Base-by-base conservation (phyloP, 805 yeast genomes). In the Clavispora asparagi region DNA sequence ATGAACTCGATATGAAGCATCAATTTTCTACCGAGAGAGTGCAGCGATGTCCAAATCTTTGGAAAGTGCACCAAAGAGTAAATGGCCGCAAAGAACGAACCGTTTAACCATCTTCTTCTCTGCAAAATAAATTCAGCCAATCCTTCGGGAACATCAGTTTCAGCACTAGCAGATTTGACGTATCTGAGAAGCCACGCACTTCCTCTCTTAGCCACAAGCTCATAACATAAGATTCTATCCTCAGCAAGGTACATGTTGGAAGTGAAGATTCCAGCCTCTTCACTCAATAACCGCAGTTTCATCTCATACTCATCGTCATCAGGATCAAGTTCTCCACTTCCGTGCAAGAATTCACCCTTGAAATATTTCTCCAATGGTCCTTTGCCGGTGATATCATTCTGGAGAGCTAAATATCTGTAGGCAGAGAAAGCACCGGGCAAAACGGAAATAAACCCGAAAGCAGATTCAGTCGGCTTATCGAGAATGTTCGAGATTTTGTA, bases 401-500 rank as follows among this genome's bases (percentile, higher is more conserved):
- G 78, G 17, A 82, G 70, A 2, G 87, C 87, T 16, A 73, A 67
- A 52, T 69, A 81, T 39, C 87, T 58, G 58, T 81, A 81, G 11
- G 87, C 86, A 4, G 85, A 79, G 54, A 81, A 81, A 1, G 87
- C 87, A 51, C 87, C 87, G 4, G 87, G 87, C 40, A 81, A 70
- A 33, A 81, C 87, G 0, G 82, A 73, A 50, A 81, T 81, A 54
- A 78, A 81, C 10, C 87, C 87, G 59, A 81, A 81, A 13, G 74
- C 73, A 1, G 84, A 77, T 58, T 81, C 87, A 12, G 82, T 72
- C 1, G 87, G 87, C 58, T 81, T 81, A 60, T 81, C 87, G 46
- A 81, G 71, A 51, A 81, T 81, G 58, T 81, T 81, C 44, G 86
- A 81, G 56, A 82, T 81, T 57, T 81, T 81, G 59, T 81, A 81